phyloP scores from a whole-genome alignment of 1,284 basidiomycete species.

The Ustilago hordei region DNA sequence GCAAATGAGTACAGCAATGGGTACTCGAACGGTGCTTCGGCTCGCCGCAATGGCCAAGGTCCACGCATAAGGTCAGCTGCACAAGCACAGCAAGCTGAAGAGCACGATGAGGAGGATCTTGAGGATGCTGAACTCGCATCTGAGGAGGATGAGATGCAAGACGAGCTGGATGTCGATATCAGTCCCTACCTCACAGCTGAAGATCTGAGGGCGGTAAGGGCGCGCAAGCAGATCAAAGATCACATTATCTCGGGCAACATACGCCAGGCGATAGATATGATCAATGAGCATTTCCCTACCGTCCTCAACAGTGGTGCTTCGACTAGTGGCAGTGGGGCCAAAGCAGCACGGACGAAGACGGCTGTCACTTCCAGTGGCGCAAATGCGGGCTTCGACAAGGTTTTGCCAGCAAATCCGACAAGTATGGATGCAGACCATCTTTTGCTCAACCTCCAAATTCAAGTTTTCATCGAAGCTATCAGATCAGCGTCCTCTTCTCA shows the following conservation, averaged over 20 bases:
- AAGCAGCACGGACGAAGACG: not conserved
- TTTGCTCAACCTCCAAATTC: slow-evolving; percentile 82
- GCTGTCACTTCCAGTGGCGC: slow-evolving; percentile 6
- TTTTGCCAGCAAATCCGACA: slow-evolving; percentile 56
- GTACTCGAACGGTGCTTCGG: slow-evolving; percentile 10
- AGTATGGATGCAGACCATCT: slow-evolving; percentile 78
- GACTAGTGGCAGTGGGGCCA: slow-evolving; percentile 10
- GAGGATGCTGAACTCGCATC: slow-evolving; percentile 32
- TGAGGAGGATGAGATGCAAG: slow-evolving; percentile 24
- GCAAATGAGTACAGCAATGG: slow-evolving; percentile 26
- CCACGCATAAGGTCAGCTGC: slow-evolving; percentile 6
- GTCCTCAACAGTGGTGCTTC: slow-evolving; percentile 51
- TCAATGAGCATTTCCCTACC: slow-evolving; percentile 72
- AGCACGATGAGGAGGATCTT: slow-evolving; percentile 25
- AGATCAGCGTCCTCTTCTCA: slow-evolving; percentile 72
- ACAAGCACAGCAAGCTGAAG: not conserved
- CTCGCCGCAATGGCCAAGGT: slow-evolving; percentile 6
- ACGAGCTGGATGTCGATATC: slow-evolving; percentile 34
- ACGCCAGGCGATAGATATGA: slow-evolving; percentile 76
- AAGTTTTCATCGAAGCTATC: slow-evolving; percentile 83
- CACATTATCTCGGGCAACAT: slow-evolving; percentile 79
- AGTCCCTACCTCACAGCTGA: slow-evolving; percentile 40
- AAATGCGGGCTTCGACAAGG: slow-evolving; percentile 31
- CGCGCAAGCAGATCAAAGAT: slow-evolving; percentile 73
- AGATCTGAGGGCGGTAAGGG: slow-evolving; percentile 37